Conservation (phyloP, 2,329 filamentous ascomycete species). For the Xylaria sp. region DNA sequence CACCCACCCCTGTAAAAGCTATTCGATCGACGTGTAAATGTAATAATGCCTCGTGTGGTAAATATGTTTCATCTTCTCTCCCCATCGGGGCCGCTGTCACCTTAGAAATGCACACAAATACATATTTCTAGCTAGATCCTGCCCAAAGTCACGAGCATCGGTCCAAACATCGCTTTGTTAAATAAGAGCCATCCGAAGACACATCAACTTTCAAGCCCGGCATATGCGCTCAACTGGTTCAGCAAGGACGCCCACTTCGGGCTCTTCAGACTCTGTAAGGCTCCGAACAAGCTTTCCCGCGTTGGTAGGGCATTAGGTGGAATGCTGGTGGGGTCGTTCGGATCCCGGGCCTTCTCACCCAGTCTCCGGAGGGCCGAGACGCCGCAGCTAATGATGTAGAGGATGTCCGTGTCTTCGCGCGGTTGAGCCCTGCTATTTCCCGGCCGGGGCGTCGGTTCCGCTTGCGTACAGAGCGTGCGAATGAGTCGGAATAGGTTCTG, state of each 20-base stretch:
- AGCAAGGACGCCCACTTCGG: conserved; percentile 66
- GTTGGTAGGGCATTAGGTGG: conserved; percentile 66
- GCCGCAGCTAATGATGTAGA: conserved; percentile 69
- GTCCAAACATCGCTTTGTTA: neutral
- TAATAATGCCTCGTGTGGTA: neutral
- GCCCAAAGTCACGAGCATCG: no score
- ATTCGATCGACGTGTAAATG: neutral
- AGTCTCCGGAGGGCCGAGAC: conserved; percentile 69
- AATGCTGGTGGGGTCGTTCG: conserved; percentile 54
- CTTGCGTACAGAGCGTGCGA: conserved; percentile 69
- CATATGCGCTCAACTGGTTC: conserved; percentile 68
- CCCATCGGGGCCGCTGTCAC: no score
- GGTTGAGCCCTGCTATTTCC: conserved; percentile 37
- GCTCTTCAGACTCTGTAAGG: conserved; percentile 63
- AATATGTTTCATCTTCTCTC: no score
- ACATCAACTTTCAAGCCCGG: conserved; percentile 41
- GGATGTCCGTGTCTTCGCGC: conserved; percentile 54
- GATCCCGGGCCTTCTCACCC: conserved; percentile 67
- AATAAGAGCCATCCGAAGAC: neutral
- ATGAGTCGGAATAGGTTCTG: conserved; percentile 77
- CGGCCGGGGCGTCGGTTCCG: conserved; percentile 51
- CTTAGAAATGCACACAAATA: no score
- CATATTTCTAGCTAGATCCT: no score
- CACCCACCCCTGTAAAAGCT: neutral
- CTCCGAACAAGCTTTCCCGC: conserved; percentile 67